phyloP scores from a whole-genome alignment of 352 stramenopile species.

The Globisporangium carolinianum region DNA sequence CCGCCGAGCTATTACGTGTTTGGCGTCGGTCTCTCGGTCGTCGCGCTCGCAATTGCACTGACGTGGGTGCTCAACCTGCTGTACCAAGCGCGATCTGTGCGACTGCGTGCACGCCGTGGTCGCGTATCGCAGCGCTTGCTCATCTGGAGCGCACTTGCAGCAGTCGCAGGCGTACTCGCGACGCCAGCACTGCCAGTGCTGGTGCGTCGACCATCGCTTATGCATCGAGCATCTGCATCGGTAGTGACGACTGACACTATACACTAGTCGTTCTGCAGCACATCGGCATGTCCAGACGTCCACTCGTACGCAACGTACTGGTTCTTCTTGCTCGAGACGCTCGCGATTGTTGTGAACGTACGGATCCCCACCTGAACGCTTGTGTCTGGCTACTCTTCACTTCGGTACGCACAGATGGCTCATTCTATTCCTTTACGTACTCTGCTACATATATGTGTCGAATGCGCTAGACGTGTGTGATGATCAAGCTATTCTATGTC shows the following conservation, averaged over 20 bases:
- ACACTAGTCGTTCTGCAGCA: constrained; percentile 31
- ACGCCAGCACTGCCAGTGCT: constrained; percentile 35
- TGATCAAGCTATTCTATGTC: constrained; percentile 18
- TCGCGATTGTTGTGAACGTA: constrained; percentile 33
- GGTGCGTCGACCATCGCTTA: constrained; percentile 4
- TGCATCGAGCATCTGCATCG: neutral
- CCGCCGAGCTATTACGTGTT: constrained; percentile 36
- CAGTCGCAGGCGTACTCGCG: constrained; percentile 28
- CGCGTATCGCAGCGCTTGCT: constrained; percentile 14
- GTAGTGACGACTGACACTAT: neutral
- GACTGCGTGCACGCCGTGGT: constrained; percentile 14
- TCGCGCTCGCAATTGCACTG: constrained; percentile 29
- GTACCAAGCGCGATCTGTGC: constrained; percentile 24
- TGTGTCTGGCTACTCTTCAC: neutral
- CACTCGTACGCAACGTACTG: constrained; percentile 25
- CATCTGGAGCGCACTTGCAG: constrained; percentile 13
- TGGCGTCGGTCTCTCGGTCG: constrained; percentile 26
- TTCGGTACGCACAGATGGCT: neutral
- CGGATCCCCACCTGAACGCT: neutral
- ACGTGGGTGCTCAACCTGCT: constrained; percentile 42
- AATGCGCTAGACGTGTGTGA: constrained; percentile 23
- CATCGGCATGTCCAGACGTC: constrained; percentile 15
- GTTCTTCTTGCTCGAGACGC: constrained; percentile 34
- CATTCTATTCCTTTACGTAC: too few species aligned
- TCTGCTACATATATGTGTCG: neutral